These are phyloP conservation scores for Naganishia cerealis DNA, from an alignment of 1,284 basidiomycete species.

Conservation along the genomic window DNA sequence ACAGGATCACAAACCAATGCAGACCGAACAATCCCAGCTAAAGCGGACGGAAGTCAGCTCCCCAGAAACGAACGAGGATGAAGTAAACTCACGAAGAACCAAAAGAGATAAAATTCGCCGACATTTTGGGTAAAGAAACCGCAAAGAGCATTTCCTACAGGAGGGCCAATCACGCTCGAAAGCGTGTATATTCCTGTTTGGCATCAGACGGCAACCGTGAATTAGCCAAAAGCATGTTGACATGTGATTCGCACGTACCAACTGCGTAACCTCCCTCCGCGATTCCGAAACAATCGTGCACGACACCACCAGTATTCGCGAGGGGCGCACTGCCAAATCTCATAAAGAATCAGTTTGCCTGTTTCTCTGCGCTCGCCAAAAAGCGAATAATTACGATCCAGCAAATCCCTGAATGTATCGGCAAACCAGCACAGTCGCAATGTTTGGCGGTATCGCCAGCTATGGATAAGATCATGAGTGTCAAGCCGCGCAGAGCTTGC, in stretches of 20 bases:
- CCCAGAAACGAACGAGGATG: slow-evolving; percentile 12
- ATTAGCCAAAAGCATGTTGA: not conserved
- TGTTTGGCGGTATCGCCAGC: slow-evolving; percentile 43
- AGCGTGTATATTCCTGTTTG: slow-evolving; percentile 53
- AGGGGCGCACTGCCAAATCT: slow-evolving; percentile 47
- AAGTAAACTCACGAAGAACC: slow-evolving; percentile 16
- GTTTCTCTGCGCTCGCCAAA: slow-evolving; percentile 54
- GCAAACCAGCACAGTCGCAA: slow-evolving; percentile 40
- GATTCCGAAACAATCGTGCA: slow-evolving; percentile 55
- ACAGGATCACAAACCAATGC: slow-evolving; percentile 54
- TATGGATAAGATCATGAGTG: not conserved
- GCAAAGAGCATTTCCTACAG: slow-evolving; percentile 52
- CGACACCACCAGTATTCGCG: slow-evolving; percentile 56
- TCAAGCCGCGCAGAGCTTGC: slow-evolving; percentile 32
- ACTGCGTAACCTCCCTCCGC: slow-evolving; percentile 53
- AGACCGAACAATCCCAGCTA: slow-evolving; percentile 44
- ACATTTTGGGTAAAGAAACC: slow-evolving; percentile 49
- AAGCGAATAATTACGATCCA: slow-evolving; percentile 45
- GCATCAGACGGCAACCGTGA: not conserved
- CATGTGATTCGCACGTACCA: not conserved
- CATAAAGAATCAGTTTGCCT: slow-evolving; percentile 54
- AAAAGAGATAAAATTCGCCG: slow-evolving; percentile 23
- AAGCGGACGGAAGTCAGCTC: slow-evolving; percentile 49
- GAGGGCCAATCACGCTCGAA: slow-evolving; percentile 52
- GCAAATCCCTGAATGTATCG: slow-evolving; percentile 46